phyloP scores from a whole-genome alignment of 805 yeast species.

The Wickerhamiella allomyrinae region DNA sequence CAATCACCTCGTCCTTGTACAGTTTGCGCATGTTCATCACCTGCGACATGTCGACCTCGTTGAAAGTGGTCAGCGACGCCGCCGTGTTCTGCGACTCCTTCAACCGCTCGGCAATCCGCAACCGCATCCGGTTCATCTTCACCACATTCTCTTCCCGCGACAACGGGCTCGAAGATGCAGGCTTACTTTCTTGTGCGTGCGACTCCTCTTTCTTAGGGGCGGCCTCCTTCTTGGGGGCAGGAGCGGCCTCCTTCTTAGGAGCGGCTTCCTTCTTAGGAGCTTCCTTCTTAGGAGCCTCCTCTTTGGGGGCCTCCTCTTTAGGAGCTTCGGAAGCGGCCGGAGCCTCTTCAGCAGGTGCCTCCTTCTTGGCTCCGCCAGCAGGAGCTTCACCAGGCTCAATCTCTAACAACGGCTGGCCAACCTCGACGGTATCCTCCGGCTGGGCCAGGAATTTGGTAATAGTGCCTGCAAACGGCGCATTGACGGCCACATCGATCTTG shows the following conservation, averaged over 20 bases:
- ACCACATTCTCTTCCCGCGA: conserved; percentile 82
- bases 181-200: conserved; percentile 21
- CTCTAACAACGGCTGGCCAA: conserved; percentile 82
- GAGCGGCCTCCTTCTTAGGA: conserved; percentile 11
- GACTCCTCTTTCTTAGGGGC: conserved; percentile 21
- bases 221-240: conserved; percentile 25
- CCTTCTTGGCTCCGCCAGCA: conserved; percentile 16
- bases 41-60: conserved; percentile 93
- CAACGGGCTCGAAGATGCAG: conserved; percentile 34
- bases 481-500: conserved; percentile 94
- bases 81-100: conserved; percentile 99
- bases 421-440: conserved; percentile 87
- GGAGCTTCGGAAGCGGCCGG: conserved; percentile 14
- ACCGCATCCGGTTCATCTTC: conserved; percentile 98
- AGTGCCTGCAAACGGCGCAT: conserved; percentile 85
- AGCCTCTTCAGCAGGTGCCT: conserved; percentile 13
- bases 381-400: conserved; percentile 68
- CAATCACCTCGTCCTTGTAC: conserved; percentile 91
- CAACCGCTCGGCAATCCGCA: conserved; percentile 96
- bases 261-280: conserved; percentile 15
- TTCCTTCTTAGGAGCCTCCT: conserved; percentile 21
- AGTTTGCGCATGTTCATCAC: conserved; percentile 87
- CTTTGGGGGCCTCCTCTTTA: conserved; percentile 24
- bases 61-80: conserved; percentile 94
- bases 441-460: conserved; percentile 66